Base-by-base conservation (phyloP, 208 protist species). In the Polymyxa betae region DNA sequence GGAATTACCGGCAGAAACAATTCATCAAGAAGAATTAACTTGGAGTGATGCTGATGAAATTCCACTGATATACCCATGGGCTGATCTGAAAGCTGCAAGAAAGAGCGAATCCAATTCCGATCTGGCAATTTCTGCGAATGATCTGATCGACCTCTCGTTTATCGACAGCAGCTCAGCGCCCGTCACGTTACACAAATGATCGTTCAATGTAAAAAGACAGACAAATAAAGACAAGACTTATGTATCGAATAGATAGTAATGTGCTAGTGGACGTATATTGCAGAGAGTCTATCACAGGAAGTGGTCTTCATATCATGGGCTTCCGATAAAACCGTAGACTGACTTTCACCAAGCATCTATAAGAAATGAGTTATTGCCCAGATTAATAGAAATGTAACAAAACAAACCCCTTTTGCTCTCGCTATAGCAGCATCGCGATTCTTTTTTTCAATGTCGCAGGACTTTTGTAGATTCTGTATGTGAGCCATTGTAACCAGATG, bases 401-500 rank as follows among this genome's bases (percentile, higher is more conserved):
- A 24, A 60, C 5, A 60, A 20, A 43, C 72, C 72, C 35, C 72
- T 43, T 82, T 82, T 20, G 72, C 72, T 45, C n/a, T 5, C 16
- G n/a, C 72, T 45, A 82, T 82, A n/a, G 72, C 72, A 20, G 5
- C 72, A 38, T 35, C 72, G 35, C 72, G 72, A 35, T 40, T 20
- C 5, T 40, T 35, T 16, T 5, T 82, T 43, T 82, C 35, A 20
- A 38, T 82, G 35, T 35, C 40, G 72, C 72, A 82, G 5, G 5
- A 5, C 72, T 5, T 43, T n/a, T 35, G n/a, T 43, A 82, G 35
- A n/a, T 12, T 43, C n/a, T 5, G 16, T 5, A 82, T 82, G 72
- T 82, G 72, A n/a, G 72, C n/a, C 35, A 82, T 43, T 43, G 72
- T 82, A 5, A 82, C 72, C 5, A 82, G 72, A 82, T 43, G 72